phyloP scores from a whole-genome alignment of 306 rosid genomes.

The Quercus gilva region DNA sequence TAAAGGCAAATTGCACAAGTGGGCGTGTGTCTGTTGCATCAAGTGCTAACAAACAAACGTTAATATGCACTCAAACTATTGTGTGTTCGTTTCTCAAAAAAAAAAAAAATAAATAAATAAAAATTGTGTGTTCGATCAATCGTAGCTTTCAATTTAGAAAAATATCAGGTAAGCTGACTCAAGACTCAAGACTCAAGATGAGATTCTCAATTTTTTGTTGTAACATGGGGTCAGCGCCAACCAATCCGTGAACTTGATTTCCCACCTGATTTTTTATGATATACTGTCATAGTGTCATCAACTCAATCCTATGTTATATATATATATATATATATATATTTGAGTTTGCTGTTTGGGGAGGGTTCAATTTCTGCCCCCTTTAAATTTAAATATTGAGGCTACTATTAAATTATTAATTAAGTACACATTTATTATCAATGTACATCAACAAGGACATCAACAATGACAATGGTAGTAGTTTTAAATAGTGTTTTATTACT shows the following conservation, averaged over 20 bases:
- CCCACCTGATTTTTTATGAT: not conserved
- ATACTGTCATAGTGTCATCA: not conserved
- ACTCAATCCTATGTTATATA: not conserved
- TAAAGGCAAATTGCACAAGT: slow-evolving; percentile 24
- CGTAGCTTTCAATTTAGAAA: not conserved
- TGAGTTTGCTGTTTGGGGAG: not conserved
- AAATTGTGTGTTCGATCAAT: not conserved
- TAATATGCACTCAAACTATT: not conserved
- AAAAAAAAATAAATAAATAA: too few species aligned
- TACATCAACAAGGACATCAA: too few species aligned
- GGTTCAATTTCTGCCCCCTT: not conserved
- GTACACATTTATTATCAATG: not conserved
- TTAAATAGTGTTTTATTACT: not conserved
- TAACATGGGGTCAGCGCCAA: slow-evolving; percentile 15
- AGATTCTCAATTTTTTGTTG: not conserved
- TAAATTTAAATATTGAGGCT: not conserved
- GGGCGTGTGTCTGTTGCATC: slow-evolving; percentile 19
- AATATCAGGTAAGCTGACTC: slow-evolving; percentile 6
- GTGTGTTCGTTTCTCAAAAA: not conserved
- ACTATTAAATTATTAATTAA: not conserved
- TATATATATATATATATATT: too few species aligned
- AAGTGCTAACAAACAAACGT: not conserved
- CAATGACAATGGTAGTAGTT: not conserved
- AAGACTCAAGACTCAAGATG: not conserved
- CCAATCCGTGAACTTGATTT: not conserved